These are phyloP conservation scores for Geopyxis carbonaria DNA, from an alignment of 495 filamentous ascomycete species.

Conservation along the genomic window DNA sequence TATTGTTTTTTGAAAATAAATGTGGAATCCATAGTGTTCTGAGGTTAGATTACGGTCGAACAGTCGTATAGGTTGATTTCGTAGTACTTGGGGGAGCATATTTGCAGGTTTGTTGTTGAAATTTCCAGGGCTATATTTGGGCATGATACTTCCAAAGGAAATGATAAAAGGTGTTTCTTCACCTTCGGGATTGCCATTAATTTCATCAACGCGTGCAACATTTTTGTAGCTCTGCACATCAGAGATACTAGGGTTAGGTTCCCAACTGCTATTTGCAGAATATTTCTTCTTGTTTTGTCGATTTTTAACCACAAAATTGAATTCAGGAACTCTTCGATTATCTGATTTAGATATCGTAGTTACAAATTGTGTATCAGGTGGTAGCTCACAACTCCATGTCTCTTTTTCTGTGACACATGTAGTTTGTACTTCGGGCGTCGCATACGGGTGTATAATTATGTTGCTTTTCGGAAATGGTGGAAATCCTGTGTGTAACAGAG, in stretches of 20 bases:
- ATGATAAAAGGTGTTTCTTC: constrained; percentile 15
- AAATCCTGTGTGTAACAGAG: too few species aligned
- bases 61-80: constrained; percentile 64
- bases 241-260: constrained; percentile 10
- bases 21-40: constrained; percentile 91
- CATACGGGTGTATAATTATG: too few species aligned
- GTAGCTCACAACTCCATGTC: constrained; percentile 17
- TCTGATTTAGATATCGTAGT: not conserved
- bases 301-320: constrained; percentile 14
- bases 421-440: too few species aligned
- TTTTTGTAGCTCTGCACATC: constrained; percentile 10
- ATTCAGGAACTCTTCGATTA: constrained; percentile 6
- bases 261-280: constrained; percentile 5
- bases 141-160: constrained; percentile 23
- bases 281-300: not conserved
- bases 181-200: not conserved
- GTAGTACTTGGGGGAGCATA: constrained; percentile 47
- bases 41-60: constrained; percentile 62
- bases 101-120: constrained; percentile 37
- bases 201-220: constrained; percentile 32
- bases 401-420: constrained; percentile 8
- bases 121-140: constrained; percentile 12
- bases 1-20: constrained; percentile 76
- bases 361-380: constrained; percentile 13
- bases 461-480: too few species aligned